phyloP scores from a whole-genome alignment of 208 protist species.

The Histomonas meleagridis region DNA sequence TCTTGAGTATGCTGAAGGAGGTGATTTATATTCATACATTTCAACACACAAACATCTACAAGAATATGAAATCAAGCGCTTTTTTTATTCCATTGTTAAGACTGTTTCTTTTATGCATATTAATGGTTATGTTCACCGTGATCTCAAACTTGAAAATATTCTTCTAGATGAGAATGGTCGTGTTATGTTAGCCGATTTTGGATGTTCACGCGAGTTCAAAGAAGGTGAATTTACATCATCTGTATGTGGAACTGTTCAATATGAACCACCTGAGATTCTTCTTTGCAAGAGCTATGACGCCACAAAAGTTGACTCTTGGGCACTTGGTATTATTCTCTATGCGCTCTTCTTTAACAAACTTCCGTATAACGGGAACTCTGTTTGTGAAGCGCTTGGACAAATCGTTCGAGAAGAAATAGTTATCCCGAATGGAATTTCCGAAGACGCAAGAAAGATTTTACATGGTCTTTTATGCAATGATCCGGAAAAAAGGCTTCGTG shows the following conservation, averaged over 20 bases:
- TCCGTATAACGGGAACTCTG: no score
- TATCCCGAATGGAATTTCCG: no score
- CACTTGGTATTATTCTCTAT: neutral
- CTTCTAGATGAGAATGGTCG: neutral
- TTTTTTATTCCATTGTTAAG: slow-evolving; percentile 39
- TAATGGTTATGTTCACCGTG: slow-evolving; percentile 31
- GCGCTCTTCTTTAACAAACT: neutral
- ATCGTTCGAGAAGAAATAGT: no score
- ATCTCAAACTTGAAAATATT: slow-evolving; percentile 45
- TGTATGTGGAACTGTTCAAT: neutral
- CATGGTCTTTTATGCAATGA: no score
- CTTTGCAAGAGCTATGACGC: neutral
- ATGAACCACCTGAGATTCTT: neutral
- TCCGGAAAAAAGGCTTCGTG: no score
- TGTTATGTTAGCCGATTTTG: slow-evolving; percentile 10
- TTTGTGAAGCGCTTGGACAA: no score
- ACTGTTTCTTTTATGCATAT: slow-evolving; percentile 39
- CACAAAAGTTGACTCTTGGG: neutral
- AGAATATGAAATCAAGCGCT: slow-evolving; percentile 12
- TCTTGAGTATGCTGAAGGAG: slow-evolving; percentile 39
- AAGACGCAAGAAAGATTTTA: no score
- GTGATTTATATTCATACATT: slow-evolving; percentile 36
- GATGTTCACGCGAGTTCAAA: no score
- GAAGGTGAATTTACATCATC: no score
- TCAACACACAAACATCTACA: neutral